Evolutionary conservation across 495 filamentous ascomycete species (phyloP).

Genomic region (Aspergillus taichungensis): DNA sequence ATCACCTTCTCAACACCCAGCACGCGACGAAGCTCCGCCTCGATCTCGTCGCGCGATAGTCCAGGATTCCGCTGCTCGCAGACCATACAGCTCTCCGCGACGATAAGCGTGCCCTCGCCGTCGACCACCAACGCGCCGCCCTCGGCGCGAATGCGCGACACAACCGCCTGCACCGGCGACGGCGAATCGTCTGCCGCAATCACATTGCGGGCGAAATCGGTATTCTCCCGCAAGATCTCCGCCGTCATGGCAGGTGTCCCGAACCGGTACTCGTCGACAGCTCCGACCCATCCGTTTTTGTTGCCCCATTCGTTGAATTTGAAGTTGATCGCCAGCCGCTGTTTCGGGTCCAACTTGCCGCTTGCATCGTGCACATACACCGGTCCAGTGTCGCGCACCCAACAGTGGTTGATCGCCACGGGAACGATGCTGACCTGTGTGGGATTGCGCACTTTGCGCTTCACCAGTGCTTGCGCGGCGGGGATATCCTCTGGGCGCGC

Average conservation of each 20-base stretch:
- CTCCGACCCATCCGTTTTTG: slow-evolving; percentile 10
- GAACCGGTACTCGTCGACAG: neutral
- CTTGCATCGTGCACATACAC: slow-evolving; percentile 17
- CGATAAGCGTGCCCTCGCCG: slow-evolving; percentile 20
- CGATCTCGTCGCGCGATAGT: slow-evolving; percentile 11
- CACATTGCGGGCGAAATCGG: slow-evolving; percentile 14
- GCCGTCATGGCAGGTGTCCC: slow-evolving; percentile 12
- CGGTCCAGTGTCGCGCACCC: slow-evolving; percentile 22
- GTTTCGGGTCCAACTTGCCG: slow-evolving; percentile 4
- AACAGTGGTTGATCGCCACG: slow-evolving; percentile 18
- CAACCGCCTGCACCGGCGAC: slow-evolving; percentile 9
- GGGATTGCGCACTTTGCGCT: neutral
- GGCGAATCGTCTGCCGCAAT: slow-evolving; percentile 12
- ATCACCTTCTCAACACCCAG: slow-evolving; percentile 21
- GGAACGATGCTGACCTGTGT: slow-evolving; percentile 12
- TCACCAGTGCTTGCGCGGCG: slow-evolving; percentile 9
- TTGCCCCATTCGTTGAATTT: slow-evolving; percentile 23
- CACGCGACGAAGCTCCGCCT: slow-evolving; percentile 15
- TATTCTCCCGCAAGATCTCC: slow-evolving; percentile 12
- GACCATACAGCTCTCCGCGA: slow-evolving; percentile 21
- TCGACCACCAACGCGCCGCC: slow-evolving; percentile 19
- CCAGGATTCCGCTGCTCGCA: slow-evolving; percentile 19
- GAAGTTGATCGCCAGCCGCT: slow-evolving; percentile 16
- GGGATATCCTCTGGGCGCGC: slow-evolving; percentile 15
- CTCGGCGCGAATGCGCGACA: slow-evolving; percentile 14